Evolutionary conservation across 495 filamentous ascomycete genomes (phyloP), one percentile per base, ranked within the genome.

Genomic region (Daldinia grandis): DNA sequence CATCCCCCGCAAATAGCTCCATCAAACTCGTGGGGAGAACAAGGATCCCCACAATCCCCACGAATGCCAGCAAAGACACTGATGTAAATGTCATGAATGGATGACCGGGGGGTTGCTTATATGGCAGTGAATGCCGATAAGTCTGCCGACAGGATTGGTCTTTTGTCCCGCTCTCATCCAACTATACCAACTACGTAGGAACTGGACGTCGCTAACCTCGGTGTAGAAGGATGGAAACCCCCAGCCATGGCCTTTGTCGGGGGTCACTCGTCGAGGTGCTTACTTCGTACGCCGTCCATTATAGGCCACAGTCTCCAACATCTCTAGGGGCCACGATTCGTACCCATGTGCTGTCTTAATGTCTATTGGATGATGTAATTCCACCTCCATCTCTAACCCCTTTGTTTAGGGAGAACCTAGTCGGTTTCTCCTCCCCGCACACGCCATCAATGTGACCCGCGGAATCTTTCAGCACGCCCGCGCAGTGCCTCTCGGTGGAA

Each of bases 401-500:
- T 53, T 58, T 62, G 3, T 19, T 19, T 44, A 62, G 68, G 68
- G 68, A 65, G 44, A 50, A 27, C 57, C 19, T 19, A 25, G 38
- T 9, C 40, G 10, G 10, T 40, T n/a, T 35, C 24, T 47, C 53
- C 58, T 12, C 42, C 42, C 42, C 42, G 42, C 42, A 47, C 17
- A 24, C 42, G 8, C 42, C 68, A 57, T 51, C 27, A 51, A 66
- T 59, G 17, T 59, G 47, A 53, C 49, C 57, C 62, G 62, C 62
- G 63, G 49, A 62, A 64, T 62, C 58, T 38, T 15, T 15, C 49
- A 17, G 21, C 56, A 30, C 58, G 40, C 58, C 42, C 57, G 6
- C 30, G 31, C 50, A 61, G 47, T 61, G 60, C 69, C 64, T 59
- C 69, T 53, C 59, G 33, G 55, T 64, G 69, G 69, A 68, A 72